Conservation (phyloP, 202 grass and related monocot genomes). For the Miscanthus sacchariflorus region DNA sequence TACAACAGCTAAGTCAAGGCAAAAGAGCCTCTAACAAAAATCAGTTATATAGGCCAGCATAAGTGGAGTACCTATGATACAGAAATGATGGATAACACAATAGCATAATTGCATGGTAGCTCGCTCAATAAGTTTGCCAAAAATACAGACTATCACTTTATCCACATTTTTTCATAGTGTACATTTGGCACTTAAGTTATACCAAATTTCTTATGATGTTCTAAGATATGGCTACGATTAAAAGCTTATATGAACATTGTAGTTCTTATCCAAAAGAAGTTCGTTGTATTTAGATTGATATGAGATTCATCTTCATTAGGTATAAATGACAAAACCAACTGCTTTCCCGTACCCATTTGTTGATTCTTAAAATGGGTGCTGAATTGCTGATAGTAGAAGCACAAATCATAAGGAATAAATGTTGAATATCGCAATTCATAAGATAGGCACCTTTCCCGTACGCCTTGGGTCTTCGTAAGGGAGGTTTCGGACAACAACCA, state of each 20-base stretch:
- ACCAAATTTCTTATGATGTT: conserved; percentile 12
- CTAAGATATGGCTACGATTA: background rate
- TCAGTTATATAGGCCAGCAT: conserved; percentile 2
- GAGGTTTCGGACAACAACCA: conserved; percentile 89
- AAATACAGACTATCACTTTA: background rate
- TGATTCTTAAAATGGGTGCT: background rate
- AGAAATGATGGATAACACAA: conserved; percentile 5
- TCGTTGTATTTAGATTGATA: background rate
- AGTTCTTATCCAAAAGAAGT: background rate
- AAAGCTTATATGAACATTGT: background rate
- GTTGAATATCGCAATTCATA: conserved; percentile 24
- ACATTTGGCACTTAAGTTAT: background rate
- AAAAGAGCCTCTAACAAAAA: background rate
- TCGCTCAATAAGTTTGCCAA: background rate
- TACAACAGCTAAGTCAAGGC: background rate
- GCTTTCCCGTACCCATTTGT: background rate
- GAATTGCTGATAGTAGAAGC: background rate
- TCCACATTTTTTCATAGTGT: background rate
- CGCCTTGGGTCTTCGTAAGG: conserved; percentile 87
- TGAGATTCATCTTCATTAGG: background rate
- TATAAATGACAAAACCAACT: background rate
- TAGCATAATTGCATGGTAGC: conserved; percentile 31
- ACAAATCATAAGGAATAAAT: background rate
- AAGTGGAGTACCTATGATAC: conserved; percentile 1
- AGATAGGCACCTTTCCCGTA: conserved; percentile 83